Percentiles rank a stretch among this genome's conserved stretches.
Evolutionary conservation across 495 filamentous ascomycete genomes (phyloP).

Genomic region (Chaetomidium leptoderma): DNA sequence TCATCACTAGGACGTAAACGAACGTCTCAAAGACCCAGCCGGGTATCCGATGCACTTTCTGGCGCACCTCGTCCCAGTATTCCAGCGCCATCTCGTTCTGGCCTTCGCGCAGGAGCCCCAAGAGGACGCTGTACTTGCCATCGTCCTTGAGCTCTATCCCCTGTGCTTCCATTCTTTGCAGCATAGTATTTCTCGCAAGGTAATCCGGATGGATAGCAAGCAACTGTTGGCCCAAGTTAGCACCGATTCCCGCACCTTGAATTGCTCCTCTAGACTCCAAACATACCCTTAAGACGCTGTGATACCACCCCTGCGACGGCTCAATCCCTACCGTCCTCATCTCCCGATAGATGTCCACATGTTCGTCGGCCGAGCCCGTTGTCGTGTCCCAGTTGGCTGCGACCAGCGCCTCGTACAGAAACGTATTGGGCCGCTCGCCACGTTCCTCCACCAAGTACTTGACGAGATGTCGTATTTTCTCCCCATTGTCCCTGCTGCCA

Average conservation of each 20-base stretch:
- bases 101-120: constrained; percentile 71
- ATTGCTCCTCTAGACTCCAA: neutral
- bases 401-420: constrained; percentile 71
- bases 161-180: constrained; percentile 63
- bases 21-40: constrained; percentile 73
- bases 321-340: constrained; percentile 59
- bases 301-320: constrained; percentile 61
- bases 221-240: constrained; percentile 42
- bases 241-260: neutral
- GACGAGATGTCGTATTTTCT: constrained; percentile 39
- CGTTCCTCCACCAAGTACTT: constrained; percentile 58
- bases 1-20: constrained; percentile 63
- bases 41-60: constrained; percentile 51
- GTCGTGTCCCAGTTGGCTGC: constrained; percentile 61
- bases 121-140: constrained; percentile 63
- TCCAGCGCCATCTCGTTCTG: constrained; percentile 79
- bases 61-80: constrained; percentile 61
- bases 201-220: constrained; percentile 85
- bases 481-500: constrained; percentile 9
- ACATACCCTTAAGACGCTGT: constrained; percentile 65
- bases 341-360: constrained; percentile 60
- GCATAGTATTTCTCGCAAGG: constrained; percentile 62
- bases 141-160: constrained; percentile 63
- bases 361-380: constrained; percentile 59
- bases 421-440: constrained; percentile 57